A percentile compares a stretch with the other conserved stretches of the same genome.
These are phyloP conservation scores for Aspergillus awamori DNA, from an alignment of 2,329 filamentous ascomycete genomes.

Conservation along the genomic window DNA sequence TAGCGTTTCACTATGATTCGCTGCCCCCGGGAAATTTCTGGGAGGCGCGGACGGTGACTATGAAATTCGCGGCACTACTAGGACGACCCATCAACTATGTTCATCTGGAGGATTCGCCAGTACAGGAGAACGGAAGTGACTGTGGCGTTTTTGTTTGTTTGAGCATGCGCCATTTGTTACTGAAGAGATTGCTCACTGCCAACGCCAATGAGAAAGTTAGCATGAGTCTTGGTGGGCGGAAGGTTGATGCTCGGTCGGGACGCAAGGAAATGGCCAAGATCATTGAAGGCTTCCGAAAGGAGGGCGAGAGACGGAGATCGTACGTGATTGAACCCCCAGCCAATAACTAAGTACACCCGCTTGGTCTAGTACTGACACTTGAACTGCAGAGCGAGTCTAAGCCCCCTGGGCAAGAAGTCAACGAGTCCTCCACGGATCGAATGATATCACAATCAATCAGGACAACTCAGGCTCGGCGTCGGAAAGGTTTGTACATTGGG, in stretches of 20 bases:
- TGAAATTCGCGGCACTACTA: slow-evolving; percentile 71
- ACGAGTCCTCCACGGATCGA: slow-evolving; percentile 29
- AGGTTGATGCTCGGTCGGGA: slow-evolving; percentile 76
- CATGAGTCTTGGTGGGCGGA: slow-evolving; percentile 88
- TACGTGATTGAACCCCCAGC: slow-evolving; percentile 51
- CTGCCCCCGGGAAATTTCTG: slow-evolving; percentile 73
- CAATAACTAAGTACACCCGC: neutral
- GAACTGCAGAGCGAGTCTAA: slow-evolving; percentile 24
- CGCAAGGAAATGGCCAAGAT: slow-evolving; percentile 90
- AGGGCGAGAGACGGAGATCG: slow-evolving; percentile 82
- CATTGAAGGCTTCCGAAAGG: slow-evolving; percentile 82
- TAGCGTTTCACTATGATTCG: slow-evolving; percentile 96
- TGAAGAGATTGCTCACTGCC: slow-evolving; percentile 78
- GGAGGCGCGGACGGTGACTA: slow-evolving; percentile 70
- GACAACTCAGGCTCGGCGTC: neutral
- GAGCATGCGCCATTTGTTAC: slow-evolving; percentile 88
- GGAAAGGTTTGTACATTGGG: slow-evolving; percentile 4
- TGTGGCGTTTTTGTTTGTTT: slow-evolving; percentile 97
- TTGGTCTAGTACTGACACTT: neutral
- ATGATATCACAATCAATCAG: slow-evolving; percentile 9
- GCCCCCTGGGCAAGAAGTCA: slow-evolving; percentile 28
- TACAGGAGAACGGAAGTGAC: slow-evolving; percentile 90
- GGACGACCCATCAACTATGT: slow-evolving; percentile 70
- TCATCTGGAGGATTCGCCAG: slow-evolving; percentile 80
- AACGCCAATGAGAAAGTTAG: slow-evolving; percentile 83